Conservation (phyloP, 2,329 filamentous ascomycete species). For the Herpomyces periplanetae region DNA sequence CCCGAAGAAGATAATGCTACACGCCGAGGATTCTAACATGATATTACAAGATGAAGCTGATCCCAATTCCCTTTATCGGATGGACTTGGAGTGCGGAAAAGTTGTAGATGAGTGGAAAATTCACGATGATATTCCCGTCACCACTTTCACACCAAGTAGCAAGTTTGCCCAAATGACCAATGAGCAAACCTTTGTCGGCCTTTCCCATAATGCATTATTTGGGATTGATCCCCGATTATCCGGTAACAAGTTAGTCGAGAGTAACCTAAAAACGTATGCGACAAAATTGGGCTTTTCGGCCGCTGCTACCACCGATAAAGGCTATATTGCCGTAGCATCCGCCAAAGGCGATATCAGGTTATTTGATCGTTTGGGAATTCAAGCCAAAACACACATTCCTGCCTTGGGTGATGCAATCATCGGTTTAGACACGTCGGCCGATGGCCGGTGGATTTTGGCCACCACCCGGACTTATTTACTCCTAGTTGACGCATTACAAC, state of each 20-base stretch:
- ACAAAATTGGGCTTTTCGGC: constrained; percentile 95
- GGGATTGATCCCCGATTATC: constrained; percentile 62
- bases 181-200: constrained; percentile 73
- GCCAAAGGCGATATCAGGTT: constrained; percentile 92
- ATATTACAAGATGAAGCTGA: constrained; percentile 46
- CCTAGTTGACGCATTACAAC: constrained; percentile 62
- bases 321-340: constrained; percentile 78
- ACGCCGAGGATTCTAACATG: constrained; percentile 59
- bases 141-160: constrained; percentile 69
- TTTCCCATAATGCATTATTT: constrained; percentile 69
- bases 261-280: constrained; percentile 69
- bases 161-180: constrained; percentile 94
- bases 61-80: constrained; percentile 65
- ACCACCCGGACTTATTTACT: constrained; percentile 82
- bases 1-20: constrained; percentile 85
- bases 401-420: constrained; percentile 80
- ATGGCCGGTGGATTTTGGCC: constrained; percentile 75
- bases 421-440: constrained; percentile 70
- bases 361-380: constrained; percentile 81
- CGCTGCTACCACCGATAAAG: constrained; percentile 71
- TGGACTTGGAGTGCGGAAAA: constrained; percentile 93
- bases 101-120: constrained; percentile 96
- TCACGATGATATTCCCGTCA: constrained; percentile 72
- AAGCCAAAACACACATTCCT: constrained; percentile 84
- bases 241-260: constrained; percentile 67